Conservation (phyloP, 176 grass and related monocot species). For the Cenchrus americanus region DNA sequence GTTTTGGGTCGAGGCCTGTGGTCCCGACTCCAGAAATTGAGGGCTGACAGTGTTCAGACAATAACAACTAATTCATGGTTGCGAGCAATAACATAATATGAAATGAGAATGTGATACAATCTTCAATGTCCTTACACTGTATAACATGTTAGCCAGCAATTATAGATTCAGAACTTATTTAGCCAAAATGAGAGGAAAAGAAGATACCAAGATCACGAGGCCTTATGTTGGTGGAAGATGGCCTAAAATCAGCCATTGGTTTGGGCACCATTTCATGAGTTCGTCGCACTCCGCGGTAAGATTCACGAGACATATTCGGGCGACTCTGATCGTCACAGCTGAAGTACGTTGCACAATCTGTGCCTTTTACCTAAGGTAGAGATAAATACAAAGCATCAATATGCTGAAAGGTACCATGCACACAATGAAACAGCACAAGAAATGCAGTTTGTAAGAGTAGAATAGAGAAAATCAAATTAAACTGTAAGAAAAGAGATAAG, state of each 20-base stretch:
- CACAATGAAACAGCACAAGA: not conserved
- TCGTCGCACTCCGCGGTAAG: slow-evolving; percentile 38
- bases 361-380: slow-evolving; percentile 53
- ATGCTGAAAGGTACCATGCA: not conserved
- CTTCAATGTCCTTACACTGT: not conserved
- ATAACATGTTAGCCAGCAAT: not conserved
- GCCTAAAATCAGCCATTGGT: slow-evolving; percentile 30
- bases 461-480: not conserved
- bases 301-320: slow-evolving; percentile 41
- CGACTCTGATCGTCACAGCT: slow-evolving; percentile 46
- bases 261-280: slow-evolving; percentile 36
- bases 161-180: not conserved
- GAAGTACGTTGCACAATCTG: slow-evolving; percentile 65
- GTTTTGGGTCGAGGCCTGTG: not conserved
- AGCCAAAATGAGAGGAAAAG: not conserved
- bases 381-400: slow-evolving; percentile 37
- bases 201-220: slow-evolving; percentile 32
- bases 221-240: slow-evolving; percentile 37
- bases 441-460: not conserved
- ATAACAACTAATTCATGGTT: not conserved
- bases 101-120: not conserved
- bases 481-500: not conserved
- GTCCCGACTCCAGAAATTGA: not conserved
- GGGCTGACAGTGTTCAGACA: not conserved
- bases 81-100: not conserved